phyloP scores from a whole-genome alignment of 2,329 filamentous ascomycete species.

The Aspergillus felis region DNA sequence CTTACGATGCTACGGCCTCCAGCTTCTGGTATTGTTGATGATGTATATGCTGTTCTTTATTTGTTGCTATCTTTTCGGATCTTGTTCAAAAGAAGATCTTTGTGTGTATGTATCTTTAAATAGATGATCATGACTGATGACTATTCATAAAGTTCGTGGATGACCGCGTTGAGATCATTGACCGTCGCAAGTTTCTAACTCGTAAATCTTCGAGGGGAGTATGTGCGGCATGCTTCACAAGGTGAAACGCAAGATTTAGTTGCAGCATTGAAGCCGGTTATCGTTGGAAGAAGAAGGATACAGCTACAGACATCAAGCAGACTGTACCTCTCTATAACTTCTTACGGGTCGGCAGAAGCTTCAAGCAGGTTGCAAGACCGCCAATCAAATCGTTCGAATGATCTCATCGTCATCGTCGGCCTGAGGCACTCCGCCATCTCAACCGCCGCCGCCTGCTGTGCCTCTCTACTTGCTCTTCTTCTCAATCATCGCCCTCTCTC shows the following conservation, averaged over 20 bases:
- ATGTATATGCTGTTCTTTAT: constrained; percentile 3
- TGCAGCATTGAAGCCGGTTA: neutral
- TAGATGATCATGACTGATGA: constrained; percentile 25
- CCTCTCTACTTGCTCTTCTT: neutral
- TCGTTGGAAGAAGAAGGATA: neutral
- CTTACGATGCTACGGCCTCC: neutral
- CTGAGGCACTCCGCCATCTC: neutral
- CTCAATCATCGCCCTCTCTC: neutral
- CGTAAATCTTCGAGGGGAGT: no score
- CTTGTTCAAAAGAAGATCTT: constrained; percentile 2
- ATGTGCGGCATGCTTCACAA: no score
- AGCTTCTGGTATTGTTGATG: neutral
- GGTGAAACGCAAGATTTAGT: no score
- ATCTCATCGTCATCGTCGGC: neutral
- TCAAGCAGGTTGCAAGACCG: neutral
- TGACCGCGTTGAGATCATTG: neutral
- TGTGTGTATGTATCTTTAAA: constrained; percentile 20
- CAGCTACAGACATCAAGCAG: neutral
- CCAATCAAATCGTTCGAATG: neutral
- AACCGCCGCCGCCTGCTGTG: neutral
- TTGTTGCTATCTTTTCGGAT: constrained; percentile 4
- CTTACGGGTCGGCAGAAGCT: neutral
- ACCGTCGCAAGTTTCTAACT: no score
- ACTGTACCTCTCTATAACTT: neutral
- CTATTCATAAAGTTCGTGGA: constrained; percentile 18